A percentile compares a stretch with the other conserved stretches of the same genome.
phyloP scores from a whole-genome alignment of 2,329 filamentous ascomycete species.

The Ceratocystis eucalypticola region DNA sequence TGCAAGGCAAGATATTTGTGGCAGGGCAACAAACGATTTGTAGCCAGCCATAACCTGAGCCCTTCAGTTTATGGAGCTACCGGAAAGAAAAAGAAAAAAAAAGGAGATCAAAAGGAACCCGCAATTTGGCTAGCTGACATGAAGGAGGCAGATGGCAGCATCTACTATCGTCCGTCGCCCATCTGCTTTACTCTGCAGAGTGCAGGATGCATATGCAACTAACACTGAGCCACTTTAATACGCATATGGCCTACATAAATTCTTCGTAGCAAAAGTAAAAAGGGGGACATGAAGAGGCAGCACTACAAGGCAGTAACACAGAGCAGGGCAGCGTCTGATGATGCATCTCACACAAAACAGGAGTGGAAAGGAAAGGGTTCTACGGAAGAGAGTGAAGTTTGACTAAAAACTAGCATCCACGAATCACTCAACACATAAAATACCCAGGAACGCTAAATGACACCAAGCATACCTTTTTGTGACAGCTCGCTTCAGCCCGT shows the following conservation, averaged over 20 bases:
- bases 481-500: neutral
- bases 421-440: too few species aligned
- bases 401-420: too few species aligned
- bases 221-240: neutral
- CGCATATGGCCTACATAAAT: neutral
- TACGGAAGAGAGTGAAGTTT: too few species aligned
- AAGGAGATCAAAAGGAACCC: neutral
- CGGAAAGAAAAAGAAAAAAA: neutral
- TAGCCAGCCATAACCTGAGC: neutral
- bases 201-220: neutral
- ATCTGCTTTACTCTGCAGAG: neutral
- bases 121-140: neutral
- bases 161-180: neutral
- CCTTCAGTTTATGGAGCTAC: neutral
- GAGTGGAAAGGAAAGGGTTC: neutral
- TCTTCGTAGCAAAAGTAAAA: neutral
- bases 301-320: neutral
- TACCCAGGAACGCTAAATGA: too few species aligned
- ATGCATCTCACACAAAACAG: neutral
- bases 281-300: neutral
- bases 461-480: neutral
- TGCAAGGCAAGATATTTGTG: neutral
- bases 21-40: neutral
- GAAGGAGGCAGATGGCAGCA: neutral
- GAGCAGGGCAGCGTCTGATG: neutral